Conservation (phyloP, 2,329 filamentous ascomycete species). For the Botrytis medusae region DNA sequence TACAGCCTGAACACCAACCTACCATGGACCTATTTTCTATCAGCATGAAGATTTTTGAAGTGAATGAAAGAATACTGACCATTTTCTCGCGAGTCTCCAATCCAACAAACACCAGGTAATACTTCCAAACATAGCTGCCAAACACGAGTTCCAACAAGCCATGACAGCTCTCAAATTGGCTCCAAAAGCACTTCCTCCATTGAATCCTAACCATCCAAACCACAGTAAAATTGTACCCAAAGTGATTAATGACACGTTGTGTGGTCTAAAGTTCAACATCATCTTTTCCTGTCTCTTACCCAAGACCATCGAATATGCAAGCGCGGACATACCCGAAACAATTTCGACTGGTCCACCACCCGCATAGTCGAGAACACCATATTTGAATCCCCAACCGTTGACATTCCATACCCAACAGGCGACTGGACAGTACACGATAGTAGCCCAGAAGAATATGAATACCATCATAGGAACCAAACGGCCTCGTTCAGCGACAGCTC, state of each 20-base stretch:
- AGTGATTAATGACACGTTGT: conserved; percentile 97
- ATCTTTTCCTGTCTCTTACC: conserved; percentile 97
- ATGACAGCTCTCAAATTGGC: conserved; percentile 92
- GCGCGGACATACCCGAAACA: conserved; percentile 84
- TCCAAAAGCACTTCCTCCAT: conserved; percentile 91
- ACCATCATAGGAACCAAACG: conserved; percentile 91
- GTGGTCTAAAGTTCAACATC: conserved; percentile 99
- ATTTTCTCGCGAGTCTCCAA: conserved; percentile 65
- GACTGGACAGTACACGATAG: conserved; percentile 93
- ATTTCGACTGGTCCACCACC: conserved; percentile 98
- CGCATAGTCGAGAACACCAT: conserved; percentile 93
- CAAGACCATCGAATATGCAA: conserved; percentile 94
- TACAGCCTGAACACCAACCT: conserved; percentile 70
- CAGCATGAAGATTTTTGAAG: neutral
- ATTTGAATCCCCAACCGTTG: conserved; percentile 89
- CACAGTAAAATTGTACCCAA: conserved; percentile 93
- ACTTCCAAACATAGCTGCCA: conserved; percentile 76
- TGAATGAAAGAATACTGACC: conserved; percentile 40
- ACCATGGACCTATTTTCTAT: conserved; percentile 63
- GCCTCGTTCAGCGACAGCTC: conserved; percentile 90
- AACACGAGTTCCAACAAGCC: conserved; percentile 97
- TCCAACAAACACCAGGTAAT: conserved; percentile 95
- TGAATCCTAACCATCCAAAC: conserved; percentile 99
- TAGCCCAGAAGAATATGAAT: conserved; percentile 95
- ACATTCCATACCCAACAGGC: conserved; percentile 96